These are phyloP conservation scores for Handroanthus guayacan DNA, from an alignment of 257 asterid species.

Conservation along the genomic window DNA sequence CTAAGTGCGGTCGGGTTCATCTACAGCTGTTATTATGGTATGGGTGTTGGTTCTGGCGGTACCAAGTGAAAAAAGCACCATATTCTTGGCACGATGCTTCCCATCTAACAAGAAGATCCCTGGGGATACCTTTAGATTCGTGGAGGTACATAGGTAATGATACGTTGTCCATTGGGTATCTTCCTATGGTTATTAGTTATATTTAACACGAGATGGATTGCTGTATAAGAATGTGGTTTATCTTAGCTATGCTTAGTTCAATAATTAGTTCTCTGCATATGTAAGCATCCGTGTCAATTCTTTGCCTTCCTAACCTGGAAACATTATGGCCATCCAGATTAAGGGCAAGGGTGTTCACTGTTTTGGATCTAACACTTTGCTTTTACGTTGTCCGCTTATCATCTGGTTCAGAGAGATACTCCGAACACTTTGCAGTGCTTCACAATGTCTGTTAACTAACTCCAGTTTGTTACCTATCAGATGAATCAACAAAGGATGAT, in stretches of 20 bases:
- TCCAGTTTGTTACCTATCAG: slow-evolving; percentile 48
- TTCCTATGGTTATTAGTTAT: background rate
- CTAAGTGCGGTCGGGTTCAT: slow-evolving; percentile 28
- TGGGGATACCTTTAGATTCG: slow-evolving; percentile 67
- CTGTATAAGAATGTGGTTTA: slow-evolving; percentile 8
- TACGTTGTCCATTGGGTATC: slow-evolving; percentile 13
- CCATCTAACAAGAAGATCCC: slow-evolving; percentile 74
- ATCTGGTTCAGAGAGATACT: background rate
- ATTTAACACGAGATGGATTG: background rate
- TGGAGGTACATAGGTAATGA: slow-evolving; percentile 74
- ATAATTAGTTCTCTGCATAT: slow-evolving; percentile 6
- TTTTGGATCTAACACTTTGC: slow-evolving; percentile 6
- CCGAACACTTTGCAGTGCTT: background rate
- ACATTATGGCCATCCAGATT: background rate
- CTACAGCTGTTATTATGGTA: slow-evolving; percentile 80
- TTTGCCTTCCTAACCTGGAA: background rate
- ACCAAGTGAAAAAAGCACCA: slow-evolving; percentile 73
- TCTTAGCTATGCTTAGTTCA: background rate
- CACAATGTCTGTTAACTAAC: slow-evolving; percentile 30
- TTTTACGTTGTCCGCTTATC: background rate
- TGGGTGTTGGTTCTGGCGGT: slow-evolving; percentile 85
- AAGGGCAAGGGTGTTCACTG: background rate
- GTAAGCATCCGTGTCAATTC: background rate
- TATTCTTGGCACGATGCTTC: slow-evolving; percentile 92
- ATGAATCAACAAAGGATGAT: slow-evolving; percentile 71